Evolutionary conservation across 2,329 filamentous ascomycete species (phyloP).

Genomic region (Parascedosporium putredinis): DNA sequence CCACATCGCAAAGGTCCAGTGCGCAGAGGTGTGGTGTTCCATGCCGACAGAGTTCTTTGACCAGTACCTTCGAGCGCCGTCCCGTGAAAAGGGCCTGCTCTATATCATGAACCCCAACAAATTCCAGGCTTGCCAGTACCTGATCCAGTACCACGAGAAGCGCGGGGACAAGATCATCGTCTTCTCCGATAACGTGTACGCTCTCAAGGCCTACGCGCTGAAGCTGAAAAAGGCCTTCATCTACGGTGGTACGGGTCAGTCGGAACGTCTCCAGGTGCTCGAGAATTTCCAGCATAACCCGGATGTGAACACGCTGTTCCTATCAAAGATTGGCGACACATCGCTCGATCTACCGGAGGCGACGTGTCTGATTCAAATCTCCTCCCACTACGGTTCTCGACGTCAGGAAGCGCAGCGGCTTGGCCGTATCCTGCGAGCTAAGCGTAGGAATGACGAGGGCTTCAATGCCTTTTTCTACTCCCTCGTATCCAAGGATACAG

Average conservation of each 20-base stretch:
- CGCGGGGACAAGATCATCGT: conserved; percentile 97
- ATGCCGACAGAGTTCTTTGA: conserved; percentile 99
- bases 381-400: conserved; percentile 92
- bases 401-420: conserved; percentile 92
- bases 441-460: conserved; percentile 91
- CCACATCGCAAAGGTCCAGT: conserved; percentile 94
- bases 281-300: conserved; percentile 95
- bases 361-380: conserved; percentile 94
- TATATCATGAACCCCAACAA: conserved; percentile 98
- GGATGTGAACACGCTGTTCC: conserved; percentile 80
- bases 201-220: conserved; percentile 72
- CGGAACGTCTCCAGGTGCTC: conserved; percentile 75
- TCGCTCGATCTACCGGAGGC: conserved; percentile 96
- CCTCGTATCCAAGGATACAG: conserved; percentile 90
- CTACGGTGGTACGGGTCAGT: conserved; percentile 77
- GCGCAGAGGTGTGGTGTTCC: conserved; percentile 96
- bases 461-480: conserved; percentile 99
- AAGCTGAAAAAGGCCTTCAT: conserved; percentile 84
- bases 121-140: conserved; percentile 91
- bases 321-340: conserved; percentile 96
- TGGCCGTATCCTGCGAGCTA: conserved; percentile 86
- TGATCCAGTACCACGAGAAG: conserved; percentile 96
- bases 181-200: conserved; percentile 95
- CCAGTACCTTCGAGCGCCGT: conserved; percentile 69
- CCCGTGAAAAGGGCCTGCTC: conserved; percentile 41